Conservation (phyloP, 1,139 yeast genomes). For the Debaryomycetaceae sp. region DNA sequence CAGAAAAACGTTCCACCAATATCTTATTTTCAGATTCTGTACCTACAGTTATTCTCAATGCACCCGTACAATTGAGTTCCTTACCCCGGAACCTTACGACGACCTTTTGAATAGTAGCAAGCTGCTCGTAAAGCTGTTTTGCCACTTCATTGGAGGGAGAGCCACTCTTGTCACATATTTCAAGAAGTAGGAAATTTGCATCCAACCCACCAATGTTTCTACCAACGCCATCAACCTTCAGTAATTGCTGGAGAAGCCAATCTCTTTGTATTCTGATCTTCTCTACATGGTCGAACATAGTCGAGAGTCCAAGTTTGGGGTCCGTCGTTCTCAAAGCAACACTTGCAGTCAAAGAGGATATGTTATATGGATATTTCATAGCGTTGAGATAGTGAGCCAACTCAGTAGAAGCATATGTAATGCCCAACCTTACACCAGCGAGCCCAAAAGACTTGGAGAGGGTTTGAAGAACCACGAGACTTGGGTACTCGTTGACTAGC, state of each 20-base stretch:
- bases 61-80: conserved; percentile 86
- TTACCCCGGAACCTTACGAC: conserved; percentile 90
- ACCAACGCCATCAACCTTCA: conserved; percentile 60
- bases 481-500: conserved; percentile 75
- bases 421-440: conserved; percentile 89
- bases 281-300: conserved; percentile 55
- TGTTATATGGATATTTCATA: conserved; percentile 94
- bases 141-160: conserved; percentile 72
- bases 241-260: conserved; percentile 49
- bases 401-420: conserved; percentile 61
- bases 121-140: conserved; percentile 52
- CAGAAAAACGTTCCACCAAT: conserved; percentile 50
- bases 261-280: conserved; percentile 54
- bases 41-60: conserved; percentile 83
- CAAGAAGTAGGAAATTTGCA: conserved; percentile 77
- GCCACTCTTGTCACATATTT: conserved; percentile 61
- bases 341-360: conserved; percentile 75
- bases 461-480: conserved; percentile 86
- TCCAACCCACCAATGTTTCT: conserved; percentile 81
- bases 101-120: conserved; percentile 72
- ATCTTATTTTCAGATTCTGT: conserved; percentile 67
- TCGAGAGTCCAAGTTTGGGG: conserved; percentile 45
- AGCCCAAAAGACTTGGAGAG: conserved; percentile 92
- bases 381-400: conserved; percentile 71
- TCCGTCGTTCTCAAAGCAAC: conserved; percentile 74